Conservation (phyloP, 768 basidiomycete species). For the Sarcodon sp. region DNA sequence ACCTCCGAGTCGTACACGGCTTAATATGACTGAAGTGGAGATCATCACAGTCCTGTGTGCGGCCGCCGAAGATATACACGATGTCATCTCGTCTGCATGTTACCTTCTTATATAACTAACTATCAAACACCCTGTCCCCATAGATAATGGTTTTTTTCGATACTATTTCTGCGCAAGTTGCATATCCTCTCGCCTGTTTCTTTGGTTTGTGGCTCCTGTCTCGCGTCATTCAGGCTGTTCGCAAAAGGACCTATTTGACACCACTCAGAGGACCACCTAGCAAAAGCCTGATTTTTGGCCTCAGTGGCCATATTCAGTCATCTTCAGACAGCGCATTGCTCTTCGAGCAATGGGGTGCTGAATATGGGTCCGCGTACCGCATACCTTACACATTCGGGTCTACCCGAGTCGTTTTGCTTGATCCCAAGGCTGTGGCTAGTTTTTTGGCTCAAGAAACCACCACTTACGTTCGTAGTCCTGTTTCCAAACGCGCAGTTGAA, state of each 20-base stretch:
- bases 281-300: slow-evolving; percentile 29
- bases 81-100: too few species aligned
- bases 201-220: slow-evolving; percentile 8
- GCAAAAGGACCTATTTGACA: slow-evolving; percentile 14
- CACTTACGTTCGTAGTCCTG: slow-evolving; percentile 27
- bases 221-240: slow-evolving; percentile 7
- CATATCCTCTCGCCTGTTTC: too few species aligned
- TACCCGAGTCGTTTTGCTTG: slow-evolving; percentile 10
- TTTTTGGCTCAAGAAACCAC: slow-evolving; percentile 37
- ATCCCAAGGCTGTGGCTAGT: slow-evolving; percentile 34
- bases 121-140: too few species aligned
- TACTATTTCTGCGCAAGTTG: too few species aligned
- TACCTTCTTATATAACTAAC: too few species aligned
- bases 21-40: too few species aligned
- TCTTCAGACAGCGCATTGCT: slow-evolving; percentile 18
- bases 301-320: slow-evolving; percentile 15
- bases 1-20: too few species aligned
- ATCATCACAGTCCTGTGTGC: too few species aligned
- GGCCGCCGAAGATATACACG: too few species aligned
- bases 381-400: slow-evolving; percentile 18
- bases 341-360: slow-evolving; percentile 31
- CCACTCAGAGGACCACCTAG: slow-evolving; percentile 29
- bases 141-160: too few species aligned
- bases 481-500: slow-evolving; percentile 21
- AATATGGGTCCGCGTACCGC: slow-evolving; percentile 33